phyloP scores from a whole-genome alignment of 1,139 yeast genomes.

The Pichia sp. region DNA sequence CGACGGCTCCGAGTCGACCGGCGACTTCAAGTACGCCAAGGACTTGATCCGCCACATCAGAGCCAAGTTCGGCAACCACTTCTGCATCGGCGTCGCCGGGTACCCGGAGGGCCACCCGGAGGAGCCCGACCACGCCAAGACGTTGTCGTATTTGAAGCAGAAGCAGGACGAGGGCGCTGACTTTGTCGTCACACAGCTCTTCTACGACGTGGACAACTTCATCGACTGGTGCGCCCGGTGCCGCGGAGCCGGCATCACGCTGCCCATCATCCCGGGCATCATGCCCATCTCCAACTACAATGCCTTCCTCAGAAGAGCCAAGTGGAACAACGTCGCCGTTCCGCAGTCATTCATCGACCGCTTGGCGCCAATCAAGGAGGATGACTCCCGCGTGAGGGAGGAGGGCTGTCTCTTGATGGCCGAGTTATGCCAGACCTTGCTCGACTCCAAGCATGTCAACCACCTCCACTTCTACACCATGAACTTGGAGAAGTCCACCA shows the following conservation, averaged over 20 bases:
- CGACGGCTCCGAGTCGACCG: slow-evolving; percentile 62
- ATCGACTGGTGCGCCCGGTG: slow-evolving; percentile 74
- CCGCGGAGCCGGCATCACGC: slow-evolving; percentile 67
- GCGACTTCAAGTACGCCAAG: slow-evolving; percentile 73
- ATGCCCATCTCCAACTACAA: slow-evolving; percentile 97
- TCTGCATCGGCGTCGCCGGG: slow-evolving; percentile 63
- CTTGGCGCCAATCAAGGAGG: slow-evolving; percentile 82
- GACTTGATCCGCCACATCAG: slow-evolving; percentile 81
- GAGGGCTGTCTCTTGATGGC: slow-evolving; percentile 79
- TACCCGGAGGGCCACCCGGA: slow-evolving; percentile 76
- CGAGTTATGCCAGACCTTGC: slow-evolving; percentile 72
- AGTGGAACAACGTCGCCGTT: slow-evolving; percentile 82
- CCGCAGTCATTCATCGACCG: slow-evolving; percentile 70
- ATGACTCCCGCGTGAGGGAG: slow-evolving; percentile 83
- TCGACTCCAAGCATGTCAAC: slow-evolving; percentile 68
- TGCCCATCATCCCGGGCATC: slow-evolving; percentile 94
- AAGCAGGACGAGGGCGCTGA: slow-evolving; percentile 92
- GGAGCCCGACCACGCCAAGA: slow-evolving; percentile 54
- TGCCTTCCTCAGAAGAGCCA: slow-evolving; percentile 86
- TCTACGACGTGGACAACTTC: slow-evolving; percentile 82
- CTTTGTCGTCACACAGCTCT: slow-evolving; percentile 80
- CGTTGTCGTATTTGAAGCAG: slow-evolving; percentile 69
- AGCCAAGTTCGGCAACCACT: slow-evolving; percentile 44
- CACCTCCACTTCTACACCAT: slow-evolving; percentile 95
- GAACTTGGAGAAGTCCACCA: slow-evolving; percentile 88